Base-by-base conservation (phyloP, 306 rosid genomes). In the Malus fusca region DNA sequence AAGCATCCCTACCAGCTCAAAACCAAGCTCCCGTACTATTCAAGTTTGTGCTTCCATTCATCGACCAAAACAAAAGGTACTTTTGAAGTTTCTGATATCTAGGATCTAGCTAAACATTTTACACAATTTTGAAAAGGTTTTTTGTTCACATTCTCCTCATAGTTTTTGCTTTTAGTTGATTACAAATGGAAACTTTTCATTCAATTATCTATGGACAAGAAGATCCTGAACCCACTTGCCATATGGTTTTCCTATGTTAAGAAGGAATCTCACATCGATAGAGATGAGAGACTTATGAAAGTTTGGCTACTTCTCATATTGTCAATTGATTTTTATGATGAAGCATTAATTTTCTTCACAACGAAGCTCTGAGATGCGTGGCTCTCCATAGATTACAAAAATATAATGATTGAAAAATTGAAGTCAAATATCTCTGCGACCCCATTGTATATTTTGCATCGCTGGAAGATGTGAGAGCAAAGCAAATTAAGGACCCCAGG, bases 401-500 rank as follows among this genome's bases (percentile, higher is more conserved):
- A 37, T 40, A 31, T 78, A 63, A 72, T 17, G 66, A 67, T 48
- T 8, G 31, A 33, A 70, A 65, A 25, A 1, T 74, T 30, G 14
- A 78, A 87, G 85, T 86, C 87, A 79, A 75, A 82, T 56, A 25
- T 65, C 42, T 19, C 35, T 19, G 43, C 44, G 90, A 78, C 88
- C 89, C 90, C 92, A 87, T 78, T 43, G 77, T 42, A 14, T 10
- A 37, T 30, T 55, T 62, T 71, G 31, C 80, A 42, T 78, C 79
- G 93, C 90, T 86, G 87, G 89, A 84, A 74, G 85, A 84, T 83
- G 81, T 81, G 83, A 73, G 72, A 60, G 55, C 52, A 52, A 71
- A 66, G 69, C 78, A 75, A 70, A 56, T 44, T 77, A 74, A 66
- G 82, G 93, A 87, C 74, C 88, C 89, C 89, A 66, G 87, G 76